Conservation (phyloP, 2,329 filamentous ascomycete genomes). For the Xylaria sp. region DNA sequence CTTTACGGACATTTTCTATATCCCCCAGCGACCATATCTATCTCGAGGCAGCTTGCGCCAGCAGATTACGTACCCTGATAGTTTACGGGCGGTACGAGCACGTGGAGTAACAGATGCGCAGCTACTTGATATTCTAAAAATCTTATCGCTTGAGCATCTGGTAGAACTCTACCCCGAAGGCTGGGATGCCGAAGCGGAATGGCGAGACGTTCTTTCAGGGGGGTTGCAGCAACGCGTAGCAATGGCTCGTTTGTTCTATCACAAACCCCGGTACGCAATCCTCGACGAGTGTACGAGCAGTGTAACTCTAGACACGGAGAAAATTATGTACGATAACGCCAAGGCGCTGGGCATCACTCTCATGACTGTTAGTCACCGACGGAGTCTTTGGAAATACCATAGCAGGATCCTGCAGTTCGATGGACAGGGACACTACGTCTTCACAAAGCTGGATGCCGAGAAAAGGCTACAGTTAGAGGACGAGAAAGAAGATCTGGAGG, state of each 20-base stretch:
- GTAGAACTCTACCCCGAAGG: conserved; percentile 80
- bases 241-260: conserved; percentile 96
- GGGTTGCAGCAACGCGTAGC: conserved; percentile 96
- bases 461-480: conserved; percentile 87
- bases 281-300: conserved; percentile 96
- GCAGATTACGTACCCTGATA: conserved; percentile 97
- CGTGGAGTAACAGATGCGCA: conserved; percentile 86
- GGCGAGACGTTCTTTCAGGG: conserved; percentile 92
- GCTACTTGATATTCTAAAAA: conserved; percentile 78
- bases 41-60: conserved; percentile 92
- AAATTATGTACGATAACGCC: conserved; percentile 96
- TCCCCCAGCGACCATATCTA: conserved; percentile 94
- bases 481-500: conserved; percentile 93
- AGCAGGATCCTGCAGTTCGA: conserved; percentile 95
- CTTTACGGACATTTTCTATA: conserved; percentile 96
- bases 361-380: conserved; percentile 93
- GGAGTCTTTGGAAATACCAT: conserved; percentile 97
- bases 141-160: conserved; percentile 85
- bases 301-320: conserved; percentile 94
- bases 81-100: conserved; percentile 84
- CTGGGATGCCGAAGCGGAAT: conserved; percentile 95
- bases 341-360: conserved; percentile 92
- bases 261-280: conserved; percentile 91
- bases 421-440: conserved; percentile 90
- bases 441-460: conserved; percentile 90